Evolutionary conservation across 495 filamentous ascomycete species (phyloP), one percentile per base, ranked within the genome.

Genomic region (Thozetella sp.): DNA sequence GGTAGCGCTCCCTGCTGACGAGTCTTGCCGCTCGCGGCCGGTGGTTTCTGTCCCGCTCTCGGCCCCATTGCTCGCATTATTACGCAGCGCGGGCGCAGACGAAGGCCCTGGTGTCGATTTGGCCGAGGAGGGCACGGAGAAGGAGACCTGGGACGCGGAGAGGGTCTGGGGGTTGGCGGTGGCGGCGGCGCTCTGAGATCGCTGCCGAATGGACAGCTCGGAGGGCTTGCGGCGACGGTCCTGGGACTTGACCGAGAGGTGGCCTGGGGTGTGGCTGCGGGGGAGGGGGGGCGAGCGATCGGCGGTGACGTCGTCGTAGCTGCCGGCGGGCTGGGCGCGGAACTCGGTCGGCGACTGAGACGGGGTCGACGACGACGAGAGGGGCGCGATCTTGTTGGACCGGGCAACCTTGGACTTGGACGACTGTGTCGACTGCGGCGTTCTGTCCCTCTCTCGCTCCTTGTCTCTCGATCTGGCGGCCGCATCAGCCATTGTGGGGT

Each of bases 231-330:
- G 72, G 37, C 76, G 69, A 63, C 76, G 72, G 59, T 74, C 77
- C 54, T 78, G 71, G 60, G 77, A 74, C 69, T 78, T 82, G 40
- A 76, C 73, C 3, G 80, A 70, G 52, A 85, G 75, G 56, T 83
- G 82, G 54, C 82, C 82, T 2, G 82, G 82, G 0, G 81, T 84
- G 59, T 84, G 82, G 50, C 77, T 83, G 57, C 82, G 72, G 22
- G 67, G 66, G 24, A 78, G 65, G 55, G 72, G 67, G 25, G 73
- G 61, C 19, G 76, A 65, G 56, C 69, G 67, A 25, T 72, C 68
- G 23, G 58, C 60, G 51, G 51, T 51, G 23, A 67, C 68, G 54
- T 53, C 53, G 19, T 59, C 59, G 53, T 70, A 64, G 64, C 59
- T 55, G 59, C 56, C 48, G 57, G 59, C 34, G 58, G 25, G 20